These are phyloP conservation scores for Penicillium bialowiezense DNA, from an alignment of 495 filamentous ascomycete species.

Conservation along the genomic window DNA sequence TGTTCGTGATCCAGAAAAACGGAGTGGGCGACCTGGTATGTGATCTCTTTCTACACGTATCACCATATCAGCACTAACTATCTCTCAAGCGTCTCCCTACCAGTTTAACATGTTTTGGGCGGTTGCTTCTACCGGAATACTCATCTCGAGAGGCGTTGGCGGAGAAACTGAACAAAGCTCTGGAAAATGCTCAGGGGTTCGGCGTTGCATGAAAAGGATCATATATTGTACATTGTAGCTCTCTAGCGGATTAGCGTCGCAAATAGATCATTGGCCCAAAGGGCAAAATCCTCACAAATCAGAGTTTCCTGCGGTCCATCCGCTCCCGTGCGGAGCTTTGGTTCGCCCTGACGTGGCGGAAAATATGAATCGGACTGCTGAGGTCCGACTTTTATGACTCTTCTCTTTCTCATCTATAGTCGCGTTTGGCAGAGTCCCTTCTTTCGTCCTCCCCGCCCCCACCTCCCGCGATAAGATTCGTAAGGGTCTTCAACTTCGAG, in stretches of 20 bases:
- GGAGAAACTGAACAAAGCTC: conserved; percentile 72
- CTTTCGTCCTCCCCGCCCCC: too few species aligned
- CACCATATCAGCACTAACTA: conserved; percentile 12
- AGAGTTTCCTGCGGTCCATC: conserved; percentile 5
- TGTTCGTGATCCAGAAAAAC: conserved; percentile 80
- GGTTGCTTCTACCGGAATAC: conserved; percentile 82
- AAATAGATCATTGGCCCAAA: not conserved
- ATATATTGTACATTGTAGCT: conserved; percentile 1
- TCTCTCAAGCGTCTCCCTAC: conserved; percentile 64
- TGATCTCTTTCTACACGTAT: conserved; percentile 5
- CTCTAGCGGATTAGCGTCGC: not conserved
- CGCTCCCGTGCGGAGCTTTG: conserved; percentile 6
- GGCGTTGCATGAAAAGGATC: conserved; percentile 56
- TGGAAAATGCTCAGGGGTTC: conserved; percentile 93
- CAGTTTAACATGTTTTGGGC: conserved; percentile 86
- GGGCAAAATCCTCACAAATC: conserved; percentile 9
- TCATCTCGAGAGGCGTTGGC: conserved; percentile 61
- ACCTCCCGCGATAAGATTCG: too few species aligned
- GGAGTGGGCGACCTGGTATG: conserved; percentile 60
- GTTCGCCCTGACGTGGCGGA: conserved; percentile 15
- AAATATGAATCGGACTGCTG: conserved; percentile 14
- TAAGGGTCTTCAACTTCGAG: not conserved
- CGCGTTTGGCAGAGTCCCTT: too few species aligned
- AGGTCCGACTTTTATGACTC: conserved; percentile 15
- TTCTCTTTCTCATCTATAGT: conserved; percentile 1